These are phyloP conservation scores for Moricandia moricandioides DNA, from an alignment of 345 rosid genomes.

Conservation along the genomic window DNA sequence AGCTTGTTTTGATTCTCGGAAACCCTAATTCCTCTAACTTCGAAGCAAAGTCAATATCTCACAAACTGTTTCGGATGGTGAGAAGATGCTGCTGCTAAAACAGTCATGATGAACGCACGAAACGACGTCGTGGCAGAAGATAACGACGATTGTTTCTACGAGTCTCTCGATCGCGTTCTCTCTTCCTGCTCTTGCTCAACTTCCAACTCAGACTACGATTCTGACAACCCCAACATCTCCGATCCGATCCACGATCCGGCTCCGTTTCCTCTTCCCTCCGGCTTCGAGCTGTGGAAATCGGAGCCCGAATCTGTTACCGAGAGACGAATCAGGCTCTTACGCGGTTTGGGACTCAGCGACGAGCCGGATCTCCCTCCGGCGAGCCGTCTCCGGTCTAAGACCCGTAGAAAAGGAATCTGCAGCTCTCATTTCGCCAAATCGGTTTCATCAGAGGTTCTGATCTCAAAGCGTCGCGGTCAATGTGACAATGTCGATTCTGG, in stretches of 20 bases:
- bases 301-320: slow-evolving; percentile 75
- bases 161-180: slow-evolving; percentile 76
- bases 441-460: slow-evolving; percentile 41
- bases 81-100: slow-evolving; percentile 31
- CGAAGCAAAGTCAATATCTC: not conserved
- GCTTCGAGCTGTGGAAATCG: slow-evolving; percentile 80
- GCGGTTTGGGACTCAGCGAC: slow-evolving; percentile 61
- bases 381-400: slow-evolving; percentile 36
- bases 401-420: slow-evolving; percentile 27
- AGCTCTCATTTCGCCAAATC: slow-evolving; percentile 42
- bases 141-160: slow-evolving; percentile 67
- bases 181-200: slow-evolving; percentile 69
- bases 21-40: slow-evolving; percentile 30
- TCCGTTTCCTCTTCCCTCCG: slow-evolving; percentile 47
- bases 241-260: slow-evolving; percentile 36
- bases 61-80: not conserved
- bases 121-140: slow-evolving; percentile 35
- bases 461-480: slow-evolving; percentile 19
- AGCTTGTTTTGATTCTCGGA: slow-evolving; percentile 24
- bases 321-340: slow-evolving; percentile 59
- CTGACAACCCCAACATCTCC: slow-evolving; percentile 37
- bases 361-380: slow-evolving; percentile 53
- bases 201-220: slow-evolving; percentile 50
- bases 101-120: slow-evolving; percentile 25
- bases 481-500: slow-evolving; percentile 32